Evolutionary conservation across 192 early-diverging fungal species (phyloP).

Genomic region (Backusella australiensis): DNA sequence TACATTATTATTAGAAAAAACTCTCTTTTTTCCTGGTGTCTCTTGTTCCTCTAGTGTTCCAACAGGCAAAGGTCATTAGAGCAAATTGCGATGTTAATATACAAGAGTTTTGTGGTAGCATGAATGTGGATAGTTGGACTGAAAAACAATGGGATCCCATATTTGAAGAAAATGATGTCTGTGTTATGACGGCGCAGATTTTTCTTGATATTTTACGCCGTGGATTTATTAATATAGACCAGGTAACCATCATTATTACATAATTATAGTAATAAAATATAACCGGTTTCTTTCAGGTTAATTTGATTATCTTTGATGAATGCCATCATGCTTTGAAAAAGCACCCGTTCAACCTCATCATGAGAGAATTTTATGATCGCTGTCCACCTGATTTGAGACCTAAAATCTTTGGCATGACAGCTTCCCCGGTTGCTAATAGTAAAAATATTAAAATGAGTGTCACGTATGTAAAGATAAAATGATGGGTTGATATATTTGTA

Average conservation of each 20-base stretch:
- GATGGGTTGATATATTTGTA: not conserved
- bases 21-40: conserved; percentile 78
- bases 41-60: conserved; percentile 80
- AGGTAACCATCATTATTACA: conserved; percentile 37
- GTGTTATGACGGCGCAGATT: conserved; percentile 86
- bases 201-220: conserved; percentile 72
- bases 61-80: conserved; percentile 75
- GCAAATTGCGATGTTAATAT: conserved; percentile 65
- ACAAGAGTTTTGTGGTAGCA: conserved; percentile 61
- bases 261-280: not conserved
- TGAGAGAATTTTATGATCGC: conserved; percentile 77
- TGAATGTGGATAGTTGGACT: conserved; percentile 60
- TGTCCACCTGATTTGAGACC: conserved; percentile 51
- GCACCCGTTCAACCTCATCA: conserved; percentile 75
- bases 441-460: not conserved
- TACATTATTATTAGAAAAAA: conserved; percentile 35
- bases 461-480: not conserved
- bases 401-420: conserved; percentile 89
- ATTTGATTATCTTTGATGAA: conserved; percentile 91
- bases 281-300: conserved; percentile 43
- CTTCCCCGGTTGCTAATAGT: conserved; percentile 65
- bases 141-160: conserved; percentile 55
- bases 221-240: conserved; percentile 58
- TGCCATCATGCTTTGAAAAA: conserved; percentile 81
- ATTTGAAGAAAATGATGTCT: conserved; percentile 59